phyloP scores from a whole-genome alignment of 2,329 filamentous ascomycete genomes.

The Aplosporella prunicola region DNA sequence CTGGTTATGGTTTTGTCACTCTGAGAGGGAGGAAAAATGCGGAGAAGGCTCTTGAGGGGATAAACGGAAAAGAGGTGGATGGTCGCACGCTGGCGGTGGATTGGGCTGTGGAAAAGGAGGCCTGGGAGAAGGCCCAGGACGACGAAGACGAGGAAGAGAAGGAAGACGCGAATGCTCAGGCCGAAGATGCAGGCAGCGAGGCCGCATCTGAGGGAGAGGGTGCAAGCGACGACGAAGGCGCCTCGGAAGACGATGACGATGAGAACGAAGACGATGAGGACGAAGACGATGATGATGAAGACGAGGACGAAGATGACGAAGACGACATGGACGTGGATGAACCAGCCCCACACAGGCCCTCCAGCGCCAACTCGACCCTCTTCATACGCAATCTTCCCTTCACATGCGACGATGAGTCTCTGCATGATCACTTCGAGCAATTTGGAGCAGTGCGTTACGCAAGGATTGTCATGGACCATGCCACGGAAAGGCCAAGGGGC shows the following conservation, averaged over 20 bases:
- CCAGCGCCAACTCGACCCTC: constrained; percentile 58
- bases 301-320: constrained; percentile 32
- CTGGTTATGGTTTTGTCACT: constrained; percentile 89
- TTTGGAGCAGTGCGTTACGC: constrained; percentile 90
- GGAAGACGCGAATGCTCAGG: constrained; percentile 34
- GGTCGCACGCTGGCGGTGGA: constrained; percentile 85
- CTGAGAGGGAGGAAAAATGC: constrained; percentile 84
- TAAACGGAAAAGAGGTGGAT: constrained; percentile 87
- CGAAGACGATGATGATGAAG: constrained; percentile 31
- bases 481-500: constrained; percentile 77
- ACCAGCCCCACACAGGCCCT: constrained; percentile 13
- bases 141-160: constrained; percentile 27
- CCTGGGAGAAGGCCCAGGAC: constrained; percentile 61
- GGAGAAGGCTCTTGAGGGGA: constrained; percentile 69
- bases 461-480: constrained; percentile 76
- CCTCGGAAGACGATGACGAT: constrained; percentile 33
- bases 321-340: constrained; percentile 31
- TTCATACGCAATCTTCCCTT: constrained; percentile 95
- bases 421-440: constrained; percentile 76
- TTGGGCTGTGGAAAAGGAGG: constrained; percentile 88
- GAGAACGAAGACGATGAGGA: constrained; percentile 36
- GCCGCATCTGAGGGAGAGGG: constrained; percentile 23
- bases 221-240: constrained; percentile 33
- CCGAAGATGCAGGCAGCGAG: constrained; percentile 29
- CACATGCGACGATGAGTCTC: constrained; percentile 68